These are phyloP conservation scores for Talaromyces pinophilus DNA, from an alignment of 2,329 filamentous ascomycete genomes.

Conservation along the genomic window DNA sequence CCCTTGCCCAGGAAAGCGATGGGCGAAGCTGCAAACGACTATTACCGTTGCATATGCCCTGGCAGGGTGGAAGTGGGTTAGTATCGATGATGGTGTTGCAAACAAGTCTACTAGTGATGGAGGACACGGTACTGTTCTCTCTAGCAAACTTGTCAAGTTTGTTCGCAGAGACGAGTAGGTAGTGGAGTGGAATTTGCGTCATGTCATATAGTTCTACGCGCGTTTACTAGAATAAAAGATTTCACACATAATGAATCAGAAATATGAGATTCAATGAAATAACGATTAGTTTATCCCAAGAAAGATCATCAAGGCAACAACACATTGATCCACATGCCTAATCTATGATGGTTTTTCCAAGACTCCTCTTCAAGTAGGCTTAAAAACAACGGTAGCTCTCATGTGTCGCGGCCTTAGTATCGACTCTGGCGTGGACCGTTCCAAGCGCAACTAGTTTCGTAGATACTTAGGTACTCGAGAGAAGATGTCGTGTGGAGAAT, in stretches of 20 bases:
- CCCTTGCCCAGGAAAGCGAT: conserved; percentile 18
- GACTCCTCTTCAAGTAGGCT: not conserved
- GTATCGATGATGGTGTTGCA: not conserved
- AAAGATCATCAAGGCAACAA: conserved; percentile 43
- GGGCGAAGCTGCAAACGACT: conserved; percentile 18
- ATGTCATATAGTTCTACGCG: not conserved
- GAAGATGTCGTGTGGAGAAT: not conserved
- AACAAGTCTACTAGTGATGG: conserved; percentile 1
- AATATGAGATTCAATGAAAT: not conserved
- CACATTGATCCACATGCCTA: conserved; percentile 31
- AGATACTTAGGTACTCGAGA: not conserved
- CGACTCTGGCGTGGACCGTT: not conserved
- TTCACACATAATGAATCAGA: not conserved
- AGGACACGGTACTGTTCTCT: conserved; percentile 32
- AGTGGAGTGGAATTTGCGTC: not conserved
- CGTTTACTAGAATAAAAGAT: not conserved
- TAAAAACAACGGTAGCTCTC: not conserved
- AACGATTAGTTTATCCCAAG: no score
- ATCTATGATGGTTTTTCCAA: not conserved
- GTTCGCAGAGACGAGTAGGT: not conserved
- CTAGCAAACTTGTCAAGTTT: not conserved
- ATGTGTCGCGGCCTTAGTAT: not conserved
- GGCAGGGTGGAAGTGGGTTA: conserved; percentile 12
- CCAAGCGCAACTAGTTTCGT: not conserved
- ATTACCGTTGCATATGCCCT: conserved; percentile 19